Base-by-base conservation (phyloP, 2,329 filamentous ascomycete species). In the Cladosporium sp. region DNA sequence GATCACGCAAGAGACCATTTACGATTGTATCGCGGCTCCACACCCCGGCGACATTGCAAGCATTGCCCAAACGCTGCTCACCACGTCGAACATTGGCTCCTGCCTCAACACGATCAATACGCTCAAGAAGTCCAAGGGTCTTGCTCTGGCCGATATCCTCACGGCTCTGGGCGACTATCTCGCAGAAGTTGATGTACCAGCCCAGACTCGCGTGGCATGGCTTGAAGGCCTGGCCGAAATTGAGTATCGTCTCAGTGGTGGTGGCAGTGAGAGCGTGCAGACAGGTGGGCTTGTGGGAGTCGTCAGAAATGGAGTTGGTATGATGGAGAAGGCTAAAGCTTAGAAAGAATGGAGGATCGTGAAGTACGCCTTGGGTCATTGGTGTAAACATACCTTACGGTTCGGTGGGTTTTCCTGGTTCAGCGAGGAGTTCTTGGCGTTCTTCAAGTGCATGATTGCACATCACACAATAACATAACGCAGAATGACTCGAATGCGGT, bases 1-100 rank as follows among this genome's bases (percentile, higher is more conserved):
- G 59, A 96, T 96, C 58, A 96, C 88, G 30, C 87, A 96, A 66
- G 89, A 88, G 17, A 85, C 84, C 7, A 97, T 99, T 64, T 99
- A 96, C 76, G 91, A 90, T 70, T 99, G 93, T 70, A 95, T 99
- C 65, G 93, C 93, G 7, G 92, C 92, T 1, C 93, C 93, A 3
- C 91, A 95, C 59, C 93, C 93, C 1, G 83, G 85, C 19, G 92
- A 96, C 61, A 89, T 97, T 64, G 79, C 82, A 58, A 83, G 87
- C 60, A 97, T 99, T 48, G 78, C 91, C 58, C 80, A 86, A 58
- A 95, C 89, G 0, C 78, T 99, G 27, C 80, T 97, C 22, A 84
- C 80, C 49, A 96, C 88, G 2, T 81, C 83, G 48, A 92, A 99
- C 64, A 88, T 99, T 42, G 95, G 88, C 1, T 89, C 88, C 29